phyloP scores from a whole-genome alignment of 164 flowering plant genomes.

The Umbellularia californica region DNA sequence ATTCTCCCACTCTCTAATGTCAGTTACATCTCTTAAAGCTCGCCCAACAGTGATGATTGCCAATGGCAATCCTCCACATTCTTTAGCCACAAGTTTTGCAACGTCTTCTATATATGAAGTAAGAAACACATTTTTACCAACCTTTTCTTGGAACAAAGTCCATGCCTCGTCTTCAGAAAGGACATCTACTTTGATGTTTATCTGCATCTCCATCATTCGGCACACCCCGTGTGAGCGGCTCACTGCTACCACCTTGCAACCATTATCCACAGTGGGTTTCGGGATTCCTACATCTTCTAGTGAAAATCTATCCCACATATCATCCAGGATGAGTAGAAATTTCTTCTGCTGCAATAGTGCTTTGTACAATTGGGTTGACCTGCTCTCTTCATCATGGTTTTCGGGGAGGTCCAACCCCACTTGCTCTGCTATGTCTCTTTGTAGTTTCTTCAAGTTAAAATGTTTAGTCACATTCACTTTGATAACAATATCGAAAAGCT shows the following conservation, averaged over 20 bases:
- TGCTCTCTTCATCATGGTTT: background rate
- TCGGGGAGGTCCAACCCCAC: background rate
- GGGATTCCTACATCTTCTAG: slow-evolving; percentile 12
- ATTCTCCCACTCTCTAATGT: slow-evolving; percentile 7
- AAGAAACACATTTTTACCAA: background rate
- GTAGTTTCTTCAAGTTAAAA: background rate
- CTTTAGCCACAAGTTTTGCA: slow-evolving; percentile 6
- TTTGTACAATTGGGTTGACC: background rate
- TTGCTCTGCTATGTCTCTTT: slow-evolving; percentile 1
- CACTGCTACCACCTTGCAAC: slow-evolving; percentile 6
- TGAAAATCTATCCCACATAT: slow-evolving; percentile 6
- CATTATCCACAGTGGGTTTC: background rate
- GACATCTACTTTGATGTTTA: slow-evolving; percentile 7
- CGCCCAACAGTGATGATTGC: slow-evolving; percentile 11
- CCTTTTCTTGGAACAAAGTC: slow-evolving; percentile 10
- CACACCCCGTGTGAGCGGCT: slow-evolving; percentile 8
- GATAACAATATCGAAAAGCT: background rate
- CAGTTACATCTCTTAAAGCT: slow-evolving; percentile 9
- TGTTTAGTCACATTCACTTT: slow-evolving; percentile 9
- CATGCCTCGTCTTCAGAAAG: slow-evolving; percentile 12
- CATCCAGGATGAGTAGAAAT: slow-evolving; percentile 14
- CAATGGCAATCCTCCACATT: slow-evolving; percentile 15
- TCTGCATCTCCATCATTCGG: slow-evolving; percentile 5
- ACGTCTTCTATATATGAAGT: background rate
- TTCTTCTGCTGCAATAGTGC: slow-evolving; percentile 6